Percentiles rank a stretch among this genome's conserved stretches.
Conservation (phyloP, 2,329 filamentous ascomycete species). For the Talaromyces marneffei region DNA sequence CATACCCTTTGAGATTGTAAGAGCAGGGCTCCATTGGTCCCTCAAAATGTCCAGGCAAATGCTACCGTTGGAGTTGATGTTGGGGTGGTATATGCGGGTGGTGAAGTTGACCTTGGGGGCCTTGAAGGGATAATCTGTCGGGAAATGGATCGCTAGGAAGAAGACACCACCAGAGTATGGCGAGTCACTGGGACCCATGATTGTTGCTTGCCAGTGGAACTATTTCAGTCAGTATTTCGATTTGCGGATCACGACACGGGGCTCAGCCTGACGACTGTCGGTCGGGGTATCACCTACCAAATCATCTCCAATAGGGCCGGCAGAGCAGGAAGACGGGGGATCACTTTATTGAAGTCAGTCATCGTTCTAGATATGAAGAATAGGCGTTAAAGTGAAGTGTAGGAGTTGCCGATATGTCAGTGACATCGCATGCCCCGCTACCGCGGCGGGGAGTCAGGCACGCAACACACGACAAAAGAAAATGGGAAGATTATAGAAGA, state of each 20-base stretch:
- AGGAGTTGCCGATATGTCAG: background rate
- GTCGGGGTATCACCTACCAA: constrained; percentile 62
- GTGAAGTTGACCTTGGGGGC: constrained; percentile 99
- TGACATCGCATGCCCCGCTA: constrained; percentile 20
- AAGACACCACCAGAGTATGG: constrained; percentile 98
- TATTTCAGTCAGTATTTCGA: constrained; percentile 33
- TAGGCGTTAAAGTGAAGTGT: background rate
- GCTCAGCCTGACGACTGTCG: constrained; percentile 5
- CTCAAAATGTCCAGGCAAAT: constrained; percentile 97
- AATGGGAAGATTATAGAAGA: constrained; percentile 8
- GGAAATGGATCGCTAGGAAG: constrained; percentile 98
- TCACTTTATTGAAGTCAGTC: constrained; percentile 57
- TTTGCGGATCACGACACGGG: background rate
- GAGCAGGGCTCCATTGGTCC: constrained; percentile 97
- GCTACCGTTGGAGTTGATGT: constrained; percentile 99
- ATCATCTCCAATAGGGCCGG: constrained; percentile 93
- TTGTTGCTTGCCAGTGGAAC: constrained; percentile 99
- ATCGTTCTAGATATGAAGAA: background rate
- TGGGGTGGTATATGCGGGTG: constrained; percentile 98
- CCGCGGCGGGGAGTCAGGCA: constrained; percentile 17
- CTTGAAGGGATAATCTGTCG: constrained; percentile 99
- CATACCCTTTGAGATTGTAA: constrained; percentile 95
- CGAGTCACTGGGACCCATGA: constrained; percentile 98
- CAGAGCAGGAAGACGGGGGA: constrained; percentile 96
- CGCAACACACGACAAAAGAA: constrained; percentile 8